Conservation (phyloP, 192 early-diverging fungal species). For the Paraglomus occultum region DNA sequence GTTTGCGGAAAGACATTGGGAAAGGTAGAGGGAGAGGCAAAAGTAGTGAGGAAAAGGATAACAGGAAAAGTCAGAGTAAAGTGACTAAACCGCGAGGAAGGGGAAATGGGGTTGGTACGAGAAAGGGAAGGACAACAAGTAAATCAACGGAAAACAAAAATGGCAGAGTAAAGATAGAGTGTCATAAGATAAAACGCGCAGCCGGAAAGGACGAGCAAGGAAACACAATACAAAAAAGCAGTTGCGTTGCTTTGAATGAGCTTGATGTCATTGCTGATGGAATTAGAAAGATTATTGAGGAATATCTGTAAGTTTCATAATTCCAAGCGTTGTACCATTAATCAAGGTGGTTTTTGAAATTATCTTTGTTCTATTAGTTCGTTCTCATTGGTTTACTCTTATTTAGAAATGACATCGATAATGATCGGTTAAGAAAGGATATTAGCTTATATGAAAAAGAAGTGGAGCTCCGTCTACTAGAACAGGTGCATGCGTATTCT, state of each 20-base stretch:
- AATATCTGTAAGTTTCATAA: conserved; percentile 20
- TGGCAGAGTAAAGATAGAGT: neutral
- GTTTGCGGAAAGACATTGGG: too few species aligned
- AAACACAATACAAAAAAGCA: neutral
- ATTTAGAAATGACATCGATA: conserved; percentile 1
- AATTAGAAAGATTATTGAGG: neutral
- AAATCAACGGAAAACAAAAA: neutral
- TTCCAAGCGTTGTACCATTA: neutral
- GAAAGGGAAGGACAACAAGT: neutral
- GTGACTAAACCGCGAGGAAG: too few species aligned
- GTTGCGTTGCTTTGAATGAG: neutral
- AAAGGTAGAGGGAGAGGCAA: too few species aligned
- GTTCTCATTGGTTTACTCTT: too few species aligned
- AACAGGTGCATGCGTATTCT: conserved; percentile 13
- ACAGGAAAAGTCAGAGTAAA: too few species aligned
- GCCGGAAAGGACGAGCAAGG: neutral
- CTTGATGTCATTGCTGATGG: conserved; percentile 3
- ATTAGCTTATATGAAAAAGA: conserved; percentile 12
- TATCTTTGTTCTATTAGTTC: too few species aligned
- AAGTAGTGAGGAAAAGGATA: too few species aligned
- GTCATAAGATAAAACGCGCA: neutral
- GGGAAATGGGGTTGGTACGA: too few species aligned
- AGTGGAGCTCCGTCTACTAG: conserved; percentile 22
- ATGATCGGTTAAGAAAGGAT: conserved; percentile 2
- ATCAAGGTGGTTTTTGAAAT: neutral